These are phyloP conservation scores for Cystobasidium pallidum DNA, from an alignment of 1,284 basidiomycete species.

Conservation along the genomic window DNA sequence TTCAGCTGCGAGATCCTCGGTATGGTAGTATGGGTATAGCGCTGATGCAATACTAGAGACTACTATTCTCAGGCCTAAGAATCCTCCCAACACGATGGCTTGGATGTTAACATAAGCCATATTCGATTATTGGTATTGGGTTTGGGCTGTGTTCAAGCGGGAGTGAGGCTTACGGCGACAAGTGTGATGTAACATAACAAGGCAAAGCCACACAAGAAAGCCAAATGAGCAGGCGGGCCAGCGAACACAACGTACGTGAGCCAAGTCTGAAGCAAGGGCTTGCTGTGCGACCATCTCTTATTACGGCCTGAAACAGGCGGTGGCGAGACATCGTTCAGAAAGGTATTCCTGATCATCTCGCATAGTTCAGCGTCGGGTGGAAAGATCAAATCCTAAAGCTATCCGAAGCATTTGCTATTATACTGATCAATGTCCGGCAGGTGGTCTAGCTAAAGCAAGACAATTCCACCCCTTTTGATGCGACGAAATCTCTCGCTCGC, in stretches of 20 bases:
- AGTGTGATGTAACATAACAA: background rate
- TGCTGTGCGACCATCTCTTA: background rate
- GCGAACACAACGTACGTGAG: background rate
- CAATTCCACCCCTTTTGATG: background rate
- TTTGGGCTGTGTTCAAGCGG: too few species aligned
- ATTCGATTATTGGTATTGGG: background rate
- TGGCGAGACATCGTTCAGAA: background rate
- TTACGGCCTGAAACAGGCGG: background rate
- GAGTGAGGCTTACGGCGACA: too few species aligned
- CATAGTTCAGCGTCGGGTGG: too few species aligned
- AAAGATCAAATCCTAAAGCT: too few species aligned
- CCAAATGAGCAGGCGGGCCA: background rate
- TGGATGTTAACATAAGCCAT: background rate
- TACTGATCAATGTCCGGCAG: constrained; percentile 7
- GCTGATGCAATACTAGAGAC: background rate
- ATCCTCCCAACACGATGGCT: background rate
- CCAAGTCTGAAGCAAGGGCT: background rate
- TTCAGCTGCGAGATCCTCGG: background rate
- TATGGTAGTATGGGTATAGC: background rate
- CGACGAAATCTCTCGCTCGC: background rate
- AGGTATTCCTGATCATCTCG: too few species aligned
- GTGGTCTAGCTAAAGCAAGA: background rate
- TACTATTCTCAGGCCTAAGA: background rate
- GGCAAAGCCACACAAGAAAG: too few species aligned
- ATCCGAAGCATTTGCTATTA: too few species aligned